Base-by-base conservation (phyloP, 2,329 filamentous ascomycete genomes). In the Pseudogymnoascus pannorum region DNA sequence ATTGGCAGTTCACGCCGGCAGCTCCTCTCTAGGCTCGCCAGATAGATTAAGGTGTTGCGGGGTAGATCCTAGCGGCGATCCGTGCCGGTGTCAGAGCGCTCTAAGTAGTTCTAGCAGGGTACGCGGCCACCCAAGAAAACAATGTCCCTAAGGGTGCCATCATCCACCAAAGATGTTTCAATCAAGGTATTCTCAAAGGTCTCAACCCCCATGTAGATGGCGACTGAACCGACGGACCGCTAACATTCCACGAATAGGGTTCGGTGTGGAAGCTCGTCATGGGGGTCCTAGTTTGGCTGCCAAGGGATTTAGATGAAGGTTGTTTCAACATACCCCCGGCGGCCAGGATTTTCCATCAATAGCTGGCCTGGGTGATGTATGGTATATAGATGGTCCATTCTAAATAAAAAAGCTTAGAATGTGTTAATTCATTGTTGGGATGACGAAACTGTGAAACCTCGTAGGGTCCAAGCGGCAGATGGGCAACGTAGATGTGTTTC, bases 11-110 rank as follows among this genome's bases (percentile, higher is more conserved):
- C 26, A 48, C 22, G 42, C 22, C 42, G 42, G 22, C 42, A 29
- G 22, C 42, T n/a, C 14, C 14, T 26, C 42, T n/a, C 20, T 29
- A 22, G 42, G 22, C 14, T 48, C 12, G 22, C 22, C 42, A 48
- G 42, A 48, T 48, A 48, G 22, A 48, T 48, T 48, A 48, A 48
- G 22, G 42, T 29, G 22, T 48, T 48, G 42, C 42, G 42, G 42
- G 42, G 42, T 48, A 48, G 22, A 48, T 48, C 42, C 22, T 48
- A 29, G 42, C 9, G 22, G 22, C 42, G 42, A 48, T 48, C 42
- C 12, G 42, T 48, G 22, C 42, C 42, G 42, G 40, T 48, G 40
- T 48, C 40, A 48, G 12, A 24, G 20, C 20, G 7, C 40, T 24
- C 40, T 12, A 24, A 48, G 18, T 26, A 24, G 20, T 5, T 6